phyloP scores from a whole-genome alignment of 2,329 filamentous ascomycete genomes.

The Colletotrichum simmondsii region DNA sequence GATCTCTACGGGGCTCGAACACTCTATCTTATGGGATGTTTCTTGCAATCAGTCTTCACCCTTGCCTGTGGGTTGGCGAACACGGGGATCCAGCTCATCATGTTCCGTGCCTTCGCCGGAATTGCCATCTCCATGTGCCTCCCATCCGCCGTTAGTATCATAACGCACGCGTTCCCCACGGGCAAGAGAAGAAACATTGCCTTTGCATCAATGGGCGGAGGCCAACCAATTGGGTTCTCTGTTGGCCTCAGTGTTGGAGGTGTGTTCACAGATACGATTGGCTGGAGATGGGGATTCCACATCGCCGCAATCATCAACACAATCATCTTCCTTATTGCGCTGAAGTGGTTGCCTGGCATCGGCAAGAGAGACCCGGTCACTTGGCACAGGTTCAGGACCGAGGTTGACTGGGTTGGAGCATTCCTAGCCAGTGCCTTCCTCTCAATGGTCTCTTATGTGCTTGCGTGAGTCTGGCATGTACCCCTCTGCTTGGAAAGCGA shows the following conservation, averaged over 20 bases:
- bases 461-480: constrained; percentile 43
- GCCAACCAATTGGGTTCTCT: constrained; percentile 33
- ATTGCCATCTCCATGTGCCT: constrained; percentile 34
- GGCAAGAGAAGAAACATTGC: constrained; percentile 44
- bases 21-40: constrained; percentile 30
- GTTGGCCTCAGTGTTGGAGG: constrained; percentile 31
- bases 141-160: constrained; percentile 31
- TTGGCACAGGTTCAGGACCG: constrained; percentile 29
- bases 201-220: constrained; percentile 39
- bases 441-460: constrained; percentile 28
- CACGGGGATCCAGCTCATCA: constrained; percentile 27
- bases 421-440: constrained; percentile 18
- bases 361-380: constrained; percentile 50
- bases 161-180: constrained; percentile 26
- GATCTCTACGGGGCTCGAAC: constrained; percentile 30
- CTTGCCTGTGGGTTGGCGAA: constrained; percentile 26
- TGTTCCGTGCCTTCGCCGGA: constrained; percentile 32
- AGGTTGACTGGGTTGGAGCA: constrained; percentile 32
- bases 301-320: constrained; percentile 44
- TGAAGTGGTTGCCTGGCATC: constrained; percentile 55
- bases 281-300: constrained; percentile 32
- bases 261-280: constrained; percentile 30
- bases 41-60: constrained; percentile 28
- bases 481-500: background rate
- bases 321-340: constrained; percentile 50